These are phyloP conservation scores for Diaporthe caulivora DNA, from an alignment of 2,329 filamentous ascomycete species.

Conservation along the genomic window DNA sequence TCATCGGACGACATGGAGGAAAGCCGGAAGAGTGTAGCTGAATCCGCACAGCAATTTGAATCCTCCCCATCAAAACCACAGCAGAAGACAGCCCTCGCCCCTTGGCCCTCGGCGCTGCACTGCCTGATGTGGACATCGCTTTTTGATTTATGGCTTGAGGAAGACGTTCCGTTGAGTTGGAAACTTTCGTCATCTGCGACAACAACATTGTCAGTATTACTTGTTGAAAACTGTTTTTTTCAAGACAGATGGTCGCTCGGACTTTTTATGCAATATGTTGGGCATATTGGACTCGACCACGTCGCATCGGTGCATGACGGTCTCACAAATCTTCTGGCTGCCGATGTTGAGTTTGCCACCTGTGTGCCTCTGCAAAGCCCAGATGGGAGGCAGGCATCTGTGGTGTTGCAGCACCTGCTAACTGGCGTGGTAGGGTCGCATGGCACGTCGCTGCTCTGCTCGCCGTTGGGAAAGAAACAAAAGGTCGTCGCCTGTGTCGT, in stretches of 20 bases:
- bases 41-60: conserved; percentile 17
- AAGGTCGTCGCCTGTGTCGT: conserved; percentile 8
- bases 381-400: conserved; percentile 29
- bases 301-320: conserved; percentile 31
- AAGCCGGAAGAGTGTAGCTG: conserved; percentile 24
- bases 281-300: conserved; percentile 21
- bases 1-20: not conserved
- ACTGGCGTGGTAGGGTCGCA: conserved; percentile 5
- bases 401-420: conserved; percentile 32
- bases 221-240: not conserved
- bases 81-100: conserved; percentile 15
- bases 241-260: not conserved
- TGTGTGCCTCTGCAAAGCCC: conserved; percentile 30
- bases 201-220: not conserved
- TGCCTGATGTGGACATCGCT: conserved; percentile 24
- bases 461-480: conserved; percentile 23
- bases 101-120: conserved; percentile 8
- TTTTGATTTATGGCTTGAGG: not conserved
- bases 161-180: not conserved
- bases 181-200: not conserved
- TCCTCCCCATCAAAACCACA: conserved; percentile 6
- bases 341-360: conserved; percentile 11
- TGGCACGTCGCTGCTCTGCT: conserved; percentile 30
- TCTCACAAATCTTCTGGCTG: conserved; percentile 18
- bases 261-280: conserved; percentile 28